A percentile compares a stretch with the other conserved stretches of the same genome.
phyloP scores from a whole-genome alignment of 2,329 filamentous ascomycete species.

The Eutypa lata region DNA sequence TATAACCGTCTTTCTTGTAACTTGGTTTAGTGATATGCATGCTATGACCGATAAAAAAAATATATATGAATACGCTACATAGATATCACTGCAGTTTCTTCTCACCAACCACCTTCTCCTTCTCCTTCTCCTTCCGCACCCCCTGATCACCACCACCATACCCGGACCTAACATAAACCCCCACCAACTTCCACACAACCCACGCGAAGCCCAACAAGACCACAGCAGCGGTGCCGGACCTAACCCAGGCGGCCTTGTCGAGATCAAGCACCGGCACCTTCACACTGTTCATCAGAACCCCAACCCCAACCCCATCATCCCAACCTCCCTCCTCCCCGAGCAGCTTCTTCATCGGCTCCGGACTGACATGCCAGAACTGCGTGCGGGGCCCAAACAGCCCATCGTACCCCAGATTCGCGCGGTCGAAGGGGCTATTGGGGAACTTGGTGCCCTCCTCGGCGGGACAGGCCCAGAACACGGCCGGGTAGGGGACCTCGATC shows the following conservation, averaged over 20 bases:
- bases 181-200: slow-evolving; percentile 59
- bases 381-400: slow-evolving; percentile 72
- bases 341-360: slow-evolving; percentile 32
- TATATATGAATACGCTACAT: neutral
- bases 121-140: slow-evolving; percentile 24
- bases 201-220: slow-evolving; percentile 66
- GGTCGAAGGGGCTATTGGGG: slow-evolving; percentile 78
- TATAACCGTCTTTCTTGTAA: too few species aligned
- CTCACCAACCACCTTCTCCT: slow-evolving; percentile 4
- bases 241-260: slow-evolving; percentile 44
- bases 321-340: too few species aligned
- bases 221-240: slow-evolving; percentile 54
- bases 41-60: too few species aligned
- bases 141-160: slow-evolving; percentile 21
- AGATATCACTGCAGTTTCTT: neutral
- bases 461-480: slow-evolving; percentile 86
- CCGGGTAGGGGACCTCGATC: slow-evolving; percentile 71
- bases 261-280: slow-evolving; percentile 65
- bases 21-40: too few species aligned
- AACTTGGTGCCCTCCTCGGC: slow-evolving; percentile 66
- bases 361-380: slow-evolving; percentile 76
- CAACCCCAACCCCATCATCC: too few species aligned
- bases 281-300: slow-evolving; percentile 56
- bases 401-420: slow-evolving; percentile 82
- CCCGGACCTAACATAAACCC: slow-evolving; percentile 32